Evolutionary conservation across 345 rosid genomes (phyloP).

Genomic region (Sonneratia caseolaris): DNA sequence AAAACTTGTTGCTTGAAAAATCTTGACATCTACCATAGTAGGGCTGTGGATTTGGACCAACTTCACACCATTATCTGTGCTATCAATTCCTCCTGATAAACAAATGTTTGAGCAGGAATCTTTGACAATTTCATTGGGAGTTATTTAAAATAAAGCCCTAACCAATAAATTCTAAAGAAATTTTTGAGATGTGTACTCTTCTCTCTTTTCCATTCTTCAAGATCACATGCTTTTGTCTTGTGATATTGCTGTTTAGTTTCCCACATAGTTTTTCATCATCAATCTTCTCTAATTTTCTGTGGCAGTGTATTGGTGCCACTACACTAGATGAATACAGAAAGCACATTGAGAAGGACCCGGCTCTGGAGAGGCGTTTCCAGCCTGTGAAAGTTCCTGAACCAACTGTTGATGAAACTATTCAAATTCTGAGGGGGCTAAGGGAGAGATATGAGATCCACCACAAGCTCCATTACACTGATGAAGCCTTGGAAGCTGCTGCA

Average conservation of each 20-base stretch:
- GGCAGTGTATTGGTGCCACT: slow-evolving; percentile 99
- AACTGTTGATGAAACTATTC: slow-evolving; percentile 84
- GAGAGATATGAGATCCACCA: slow-evolving; percentile 98
- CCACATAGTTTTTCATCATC: not conserved
- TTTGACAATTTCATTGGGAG: too few relatives aligned
- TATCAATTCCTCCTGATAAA: too few relatives aligned
- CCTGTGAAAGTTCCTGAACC: slow-evolving; percentile 99
- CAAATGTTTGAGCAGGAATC: too few relatives aligned
- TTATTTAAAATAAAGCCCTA: too few relatives aligned
- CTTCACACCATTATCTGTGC: too few relatives aligned
- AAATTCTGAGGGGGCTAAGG: slow-evolving; percentile 84
- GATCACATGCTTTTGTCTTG: too few relatives aligned
- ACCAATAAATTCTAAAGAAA: too few relatives aligned
- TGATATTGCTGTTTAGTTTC: not conserved
- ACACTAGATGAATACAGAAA: slow-evolving; percentile 93
- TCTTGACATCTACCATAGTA: too few relatives aligned
- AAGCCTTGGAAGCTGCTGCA: slow-evolving; percentile 79
- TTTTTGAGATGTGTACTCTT: too few relatives aligned
- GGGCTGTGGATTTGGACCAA: too few relatives aligned
- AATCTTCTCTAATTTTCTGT: slow-evolving; percentile 1
- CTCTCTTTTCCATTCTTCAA: not conserved
- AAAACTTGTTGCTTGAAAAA: too few relatives aligned
- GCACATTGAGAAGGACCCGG: slow-evolving; percentile 99
- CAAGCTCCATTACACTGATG: slow-evolving; percentile 95
- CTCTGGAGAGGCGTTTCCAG: slow-evolving; percentile 95